Evolutionary conservation across 148 eudicot genomes (phyloP), one percentile per base, ranked within the genome.

Genomic region (Rhododendron griersonianum): DNA sequence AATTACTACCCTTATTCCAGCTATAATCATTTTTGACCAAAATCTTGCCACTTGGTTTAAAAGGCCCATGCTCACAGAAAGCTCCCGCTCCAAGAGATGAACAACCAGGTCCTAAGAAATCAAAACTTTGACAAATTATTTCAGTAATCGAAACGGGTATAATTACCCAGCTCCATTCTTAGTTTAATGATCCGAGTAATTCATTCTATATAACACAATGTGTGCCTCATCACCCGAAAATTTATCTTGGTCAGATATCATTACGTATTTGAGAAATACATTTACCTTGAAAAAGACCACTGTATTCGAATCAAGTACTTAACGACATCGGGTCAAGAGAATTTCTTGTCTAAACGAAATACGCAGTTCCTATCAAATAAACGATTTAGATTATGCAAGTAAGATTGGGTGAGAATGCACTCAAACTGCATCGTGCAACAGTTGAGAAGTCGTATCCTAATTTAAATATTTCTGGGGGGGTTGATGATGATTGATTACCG

Each of bases 71-170:
- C 86, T 94, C 98, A 63, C 74, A 47, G 80, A 94, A 94, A 13
- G 98, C 98, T 82, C 98, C 98, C 88, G 86, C 91, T 80, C 96
- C 98, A 86, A 96, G 63, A 5, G 98, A 94, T 47, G 98, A 96
- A 82, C 98, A 94, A 7, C 98, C 98, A 67, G 98, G 98, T 71
- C 99, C 98, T 94, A 86, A 57, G 28, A 65, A 65, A 65, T 75
- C 16, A 28, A 80, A 53, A 78, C 61, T 5, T 39, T 4, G 15
- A 7, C 11, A 55, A 33, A 47, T 44, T 16, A 47, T 44, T 7
- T 23, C 41, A 23, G 39, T 78, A 18, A 1, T 71, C 3, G 30
- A 63, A 13, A 77, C 3, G 23, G 28, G 11, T 18, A 7, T 25
- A 15, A 15, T 1, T 15, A 71, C 39, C 76, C 2, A 71, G 7